A percentile compares a stretch with the other conserved stretches of the same genome.
These are phyloP conservation scores for Oemleria cerasiformis DNA, from an alignment of 306 rosid species.

Conservation along the genomic window DNA sequence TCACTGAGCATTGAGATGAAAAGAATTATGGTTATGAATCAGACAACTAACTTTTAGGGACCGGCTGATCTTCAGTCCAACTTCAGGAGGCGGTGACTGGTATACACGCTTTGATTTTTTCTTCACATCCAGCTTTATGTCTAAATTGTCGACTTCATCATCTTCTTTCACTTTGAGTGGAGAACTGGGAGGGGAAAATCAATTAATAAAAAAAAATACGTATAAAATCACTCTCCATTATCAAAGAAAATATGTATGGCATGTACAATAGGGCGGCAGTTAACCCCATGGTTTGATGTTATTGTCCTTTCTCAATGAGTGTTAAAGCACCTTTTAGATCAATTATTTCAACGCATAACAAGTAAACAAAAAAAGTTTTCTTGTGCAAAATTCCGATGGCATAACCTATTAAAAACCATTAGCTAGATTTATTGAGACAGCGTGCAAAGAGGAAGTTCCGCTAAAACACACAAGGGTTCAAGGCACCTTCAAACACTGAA, in stretches of 20 bases:
- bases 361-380: not conserved
- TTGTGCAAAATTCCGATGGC: too few species aligned
- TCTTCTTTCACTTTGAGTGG: conserved; percentile 82
- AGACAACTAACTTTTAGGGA: conserved; percentile 77
- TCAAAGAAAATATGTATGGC: not conserved
- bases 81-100: conserved; percentile 88
- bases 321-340: not conserved
- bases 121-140: conserved; percentile 65
- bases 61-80: conserved; percentile 88
- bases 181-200: conserved; percentile 45
- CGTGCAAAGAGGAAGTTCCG: too few species aligned
- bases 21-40: too few species aligned
- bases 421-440: too few species aligned
- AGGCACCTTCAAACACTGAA: not conserved
- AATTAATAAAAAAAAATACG: not conserved
- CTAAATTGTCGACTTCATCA: conserved; percentile 90
- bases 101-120: conserved; percentile 87
- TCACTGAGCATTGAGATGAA: not conserved
- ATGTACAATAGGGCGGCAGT: not conserved
- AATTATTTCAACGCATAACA: not conserved
- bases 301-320: not conserved
- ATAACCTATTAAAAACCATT: too few species aligned
- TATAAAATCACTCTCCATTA: conserved; percentile 10
- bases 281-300: not conserved
- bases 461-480: not conserved